These are phyloP conservation scores for Nicotiana benthamiana DNA, from an alignment of 257 asterid genomes.

Conservation along the genomic window DNA sequence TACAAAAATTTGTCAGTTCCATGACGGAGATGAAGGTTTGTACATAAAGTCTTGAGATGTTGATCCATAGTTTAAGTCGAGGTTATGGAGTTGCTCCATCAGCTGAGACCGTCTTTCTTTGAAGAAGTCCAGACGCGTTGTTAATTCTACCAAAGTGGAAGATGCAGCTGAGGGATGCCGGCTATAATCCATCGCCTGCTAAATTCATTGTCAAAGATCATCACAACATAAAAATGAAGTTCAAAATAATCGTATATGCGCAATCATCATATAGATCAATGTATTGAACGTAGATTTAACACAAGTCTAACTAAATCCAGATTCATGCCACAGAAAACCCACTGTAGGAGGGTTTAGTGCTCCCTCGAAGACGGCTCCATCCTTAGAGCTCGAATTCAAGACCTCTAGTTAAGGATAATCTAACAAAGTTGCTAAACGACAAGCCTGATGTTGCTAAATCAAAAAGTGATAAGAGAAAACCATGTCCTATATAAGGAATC, in stretches of 20 bases:
- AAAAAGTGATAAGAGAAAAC: not conserved
- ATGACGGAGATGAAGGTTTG: conserved; percentile 75
- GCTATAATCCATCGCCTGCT: conserved; percentile 51
- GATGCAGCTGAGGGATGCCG: conserved; percentile 56
- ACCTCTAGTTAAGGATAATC: no score
- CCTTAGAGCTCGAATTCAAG: no score
- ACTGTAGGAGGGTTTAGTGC: no score
- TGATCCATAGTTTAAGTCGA: conserved; percentile 65
- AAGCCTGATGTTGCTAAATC: not conserved
- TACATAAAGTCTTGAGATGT: conserved; percentile 51
- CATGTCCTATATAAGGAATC: not conserved
- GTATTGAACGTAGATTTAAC: not conserved
- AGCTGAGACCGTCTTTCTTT: conserved; percentile 96
- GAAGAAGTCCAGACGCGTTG: conserved; percentile 86
- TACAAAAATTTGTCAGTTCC: conserved; percentile 47
- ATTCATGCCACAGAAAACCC: no score
- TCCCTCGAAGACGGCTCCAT: no score
- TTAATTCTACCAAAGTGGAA: conserved; percentile 74
- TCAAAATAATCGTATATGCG: not conserved
- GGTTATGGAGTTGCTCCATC: conserved; percentile 90
- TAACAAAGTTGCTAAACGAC: not conserved
- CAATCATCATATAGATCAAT: not conserved
- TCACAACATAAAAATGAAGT: not conserved
- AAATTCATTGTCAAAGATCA: not conserved
- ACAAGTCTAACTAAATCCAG: no score